These are phyloP conservation scores for Achlya hypogyna DNA, from an alignment of 352 stramenopile genomes.

Conservation along the genomic window DNA sequence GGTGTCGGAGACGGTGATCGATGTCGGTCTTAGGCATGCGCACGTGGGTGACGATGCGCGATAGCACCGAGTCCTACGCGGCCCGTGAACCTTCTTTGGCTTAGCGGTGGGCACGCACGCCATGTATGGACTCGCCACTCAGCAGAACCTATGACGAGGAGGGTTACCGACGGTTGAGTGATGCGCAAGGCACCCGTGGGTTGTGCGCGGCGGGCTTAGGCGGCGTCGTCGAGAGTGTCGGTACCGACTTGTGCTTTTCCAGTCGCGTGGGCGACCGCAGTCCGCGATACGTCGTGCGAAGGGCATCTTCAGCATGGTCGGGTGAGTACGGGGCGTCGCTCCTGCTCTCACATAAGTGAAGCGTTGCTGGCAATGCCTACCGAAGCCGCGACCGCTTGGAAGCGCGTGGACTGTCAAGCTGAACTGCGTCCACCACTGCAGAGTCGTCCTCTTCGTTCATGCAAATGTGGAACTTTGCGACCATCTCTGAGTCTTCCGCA, in stretches of 20 bases:
- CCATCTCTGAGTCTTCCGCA: slow-evolving; percentile 62
- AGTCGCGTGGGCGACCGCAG: neutral
- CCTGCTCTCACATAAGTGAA: neutral
- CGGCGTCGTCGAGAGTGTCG: no score
- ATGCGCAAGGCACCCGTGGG: neutral
- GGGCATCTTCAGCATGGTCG: neutral
- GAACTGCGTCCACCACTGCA: neutral
- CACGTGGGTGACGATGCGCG: neutral
- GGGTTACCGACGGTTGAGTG: no score
- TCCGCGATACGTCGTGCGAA: neutral
- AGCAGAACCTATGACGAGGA: neutral
- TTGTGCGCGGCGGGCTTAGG: no score
- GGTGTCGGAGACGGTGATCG: neutral
- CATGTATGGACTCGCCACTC: neutral
- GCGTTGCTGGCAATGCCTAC: neutral
- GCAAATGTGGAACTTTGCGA: slow-evolving; percentile 31
- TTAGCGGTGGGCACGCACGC: no score
- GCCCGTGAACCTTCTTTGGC: no score
- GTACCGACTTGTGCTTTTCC: neutral
- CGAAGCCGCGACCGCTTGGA: neutral
- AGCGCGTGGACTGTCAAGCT: neutral
- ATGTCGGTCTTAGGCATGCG: neutral
- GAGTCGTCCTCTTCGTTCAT: neutral
- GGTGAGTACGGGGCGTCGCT: neutral
- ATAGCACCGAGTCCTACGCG: slow-evolving; percentile 6